phyloP scores from a whole-genome alignment of 2,329 filamentous ascomycete genomes.

The Ceratocystiopsis minuta region DNA sequence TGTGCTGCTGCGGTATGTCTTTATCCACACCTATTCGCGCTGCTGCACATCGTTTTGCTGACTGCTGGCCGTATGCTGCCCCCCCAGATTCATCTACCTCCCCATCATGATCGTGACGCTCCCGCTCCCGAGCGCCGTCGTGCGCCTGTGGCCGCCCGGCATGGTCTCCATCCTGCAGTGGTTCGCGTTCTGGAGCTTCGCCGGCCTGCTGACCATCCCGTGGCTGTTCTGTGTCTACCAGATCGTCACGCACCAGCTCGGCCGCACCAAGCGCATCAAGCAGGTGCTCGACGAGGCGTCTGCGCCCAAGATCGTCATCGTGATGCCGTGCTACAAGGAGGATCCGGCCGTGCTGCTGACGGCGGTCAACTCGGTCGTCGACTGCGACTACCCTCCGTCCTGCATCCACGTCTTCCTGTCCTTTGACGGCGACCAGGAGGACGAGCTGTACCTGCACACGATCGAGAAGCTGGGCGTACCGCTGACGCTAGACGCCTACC shows the following conservation, averaged over 20 bases:
- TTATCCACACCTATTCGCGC: constrained; percentile 8
- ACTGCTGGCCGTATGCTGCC: background rate
- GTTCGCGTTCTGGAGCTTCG: constrained; percentile 93
- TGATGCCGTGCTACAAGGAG: constrained; percentile 96
- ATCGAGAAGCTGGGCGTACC: constrained; percentile 73
- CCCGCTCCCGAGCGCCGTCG: constrained; percentile 57
- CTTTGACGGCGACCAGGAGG: constrained; percentile 78
- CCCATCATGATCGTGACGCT: constrained; percentile 90
- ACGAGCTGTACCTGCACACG: constrained; percentile 76
- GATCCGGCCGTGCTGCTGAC: constrained; percentile 67
- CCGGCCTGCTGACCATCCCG: constrained; percentile 65
- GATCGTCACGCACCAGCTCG: constrained; percentile 71
- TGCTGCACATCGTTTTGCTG: background rate
- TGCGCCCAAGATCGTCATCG: constrained; percentile 83
- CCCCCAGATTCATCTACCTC: constrained; percentile 59
- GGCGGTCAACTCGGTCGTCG: constrained; percentile 78
- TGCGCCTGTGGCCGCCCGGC: constrained; percentile 48
- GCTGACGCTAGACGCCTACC: constrained; percentile 57
- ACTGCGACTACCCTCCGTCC: constrained; percentile 80
- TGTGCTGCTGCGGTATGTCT: constrained; percentile 47
- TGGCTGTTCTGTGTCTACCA: constrained; percentile 91
- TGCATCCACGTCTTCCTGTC: constrained; percentile 92
- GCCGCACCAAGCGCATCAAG: constrained; percentile 66
- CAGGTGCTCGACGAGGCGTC: constrained; percentile 66
- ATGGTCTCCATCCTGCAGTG: constrained; percentile 66